phyloP scores from a whole-genome alignment of 2,329 filamentous ascomycete genomes.

The Colletotrichum melonis region DNA sequence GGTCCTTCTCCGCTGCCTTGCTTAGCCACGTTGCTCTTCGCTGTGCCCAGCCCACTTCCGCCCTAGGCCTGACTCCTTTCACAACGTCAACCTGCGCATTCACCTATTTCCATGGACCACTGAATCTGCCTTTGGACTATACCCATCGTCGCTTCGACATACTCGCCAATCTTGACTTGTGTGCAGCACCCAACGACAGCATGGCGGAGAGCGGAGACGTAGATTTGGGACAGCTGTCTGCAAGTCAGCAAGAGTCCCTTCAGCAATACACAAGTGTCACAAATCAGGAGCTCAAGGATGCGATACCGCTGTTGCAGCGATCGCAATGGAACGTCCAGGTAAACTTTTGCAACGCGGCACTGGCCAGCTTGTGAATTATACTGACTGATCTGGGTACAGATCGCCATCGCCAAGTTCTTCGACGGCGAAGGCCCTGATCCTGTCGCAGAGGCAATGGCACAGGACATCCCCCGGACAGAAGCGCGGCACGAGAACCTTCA shows the following conservation, averaged over 20 bases:
- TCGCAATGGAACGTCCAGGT: slow-evolving; percentile 98
- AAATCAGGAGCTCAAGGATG: slow-evolving; percentile 80
- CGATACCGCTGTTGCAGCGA: slow-evolving; percentile 81
- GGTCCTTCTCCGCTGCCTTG: neutral
- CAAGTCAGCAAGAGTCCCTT: slow-evolving; percentile 83
- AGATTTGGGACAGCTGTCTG: slow-evolving; percentile 77
- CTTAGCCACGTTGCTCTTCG: neutral
- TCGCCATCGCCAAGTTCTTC: slow-evolving; percentile 97
- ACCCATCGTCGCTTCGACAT: neutral
- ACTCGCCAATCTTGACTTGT: neutral
- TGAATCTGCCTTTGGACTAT: neutral
- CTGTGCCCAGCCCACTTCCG: neutral
- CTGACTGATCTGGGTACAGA: slow-evolving; percentile 60
- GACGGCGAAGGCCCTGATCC: slow-evolving; percentile 91
- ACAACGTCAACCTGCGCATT: neutral
- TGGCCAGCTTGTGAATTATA: neutral
- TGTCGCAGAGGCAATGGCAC: slow-evolving; percentile 78
- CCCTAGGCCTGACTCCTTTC: neutral
- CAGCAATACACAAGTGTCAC: slow-evolving; percentile 92
- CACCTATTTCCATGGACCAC: slow-evolving; percentile 7
- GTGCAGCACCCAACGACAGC: neutral
- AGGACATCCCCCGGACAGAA: slow-evolving; percentile 70
- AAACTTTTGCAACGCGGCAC: slow-evolving; percentile 34
- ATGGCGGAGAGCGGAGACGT: slow-evolving; percentile 58
- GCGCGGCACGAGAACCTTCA: slow-evolving; percentile 80